Base-by-base conservation (phyloP, 2,329 filamentous ascomycete genomes). In the Dactylellina drechsleri region DNA sequence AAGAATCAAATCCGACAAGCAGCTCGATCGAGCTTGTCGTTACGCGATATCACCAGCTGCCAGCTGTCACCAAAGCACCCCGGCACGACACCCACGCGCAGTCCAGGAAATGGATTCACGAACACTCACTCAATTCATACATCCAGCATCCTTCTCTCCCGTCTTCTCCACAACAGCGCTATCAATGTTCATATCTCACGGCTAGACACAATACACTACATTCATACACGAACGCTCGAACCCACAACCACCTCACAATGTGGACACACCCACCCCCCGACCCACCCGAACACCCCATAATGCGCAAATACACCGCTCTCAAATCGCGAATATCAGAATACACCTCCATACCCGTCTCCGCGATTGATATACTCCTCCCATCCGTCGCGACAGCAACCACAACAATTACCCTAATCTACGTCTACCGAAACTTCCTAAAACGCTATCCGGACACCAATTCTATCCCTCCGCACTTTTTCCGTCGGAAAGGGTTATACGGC, bases 401-500 rank as follows among this genome's bases (percentile, higher is more conserved):
- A 1, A 86, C 87, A 1, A 81, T 90, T 36, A 82, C 83, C 18
- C 83, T 84, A 26, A 79, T 88, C 56, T 85, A 85, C 66, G 80
- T 93, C 54, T 93, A 93, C 83, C 88, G 87, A 79, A 90, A 86
- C 68, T 95, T 93, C 81, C 84, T 99, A 57, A 90, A 92, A 41
- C 91, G 95, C 61, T 92, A 98, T 68, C 93, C 93, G 2, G 90
- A 88, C 66, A 88, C 92, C 41, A 85, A 87, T 23, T 87, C 93
- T 80, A 90, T 99, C 78, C 88, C 88, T 56, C 91, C 92, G 1
- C 84, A 85, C 10, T 90, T 90, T 80, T 94, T 94, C 81, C 88
- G 91, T 53, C 89, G 85, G 75, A 87, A 91, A 78, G 93, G 88
- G 78, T 81, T 99, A 49, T 91, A 94, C 79, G 95, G 95, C 13